Conservation (phyloP, 306 rosid species). For the Inga laurina region DNA sequence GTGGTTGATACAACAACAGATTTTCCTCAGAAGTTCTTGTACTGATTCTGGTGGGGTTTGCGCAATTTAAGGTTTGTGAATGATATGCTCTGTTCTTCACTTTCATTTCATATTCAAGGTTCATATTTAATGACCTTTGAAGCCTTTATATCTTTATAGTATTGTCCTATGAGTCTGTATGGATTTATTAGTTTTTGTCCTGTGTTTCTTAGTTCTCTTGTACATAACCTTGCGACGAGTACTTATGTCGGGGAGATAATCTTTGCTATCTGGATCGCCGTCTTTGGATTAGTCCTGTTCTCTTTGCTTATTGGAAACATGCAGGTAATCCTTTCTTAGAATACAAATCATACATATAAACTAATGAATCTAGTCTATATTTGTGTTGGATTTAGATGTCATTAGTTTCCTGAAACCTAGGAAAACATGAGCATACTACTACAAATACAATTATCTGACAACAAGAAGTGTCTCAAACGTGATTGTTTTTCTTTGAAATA, state of each 20-base stretch:
- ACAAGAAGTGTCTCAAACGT: neutral
- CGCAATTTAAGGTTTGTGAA: conserved; percentile 65
- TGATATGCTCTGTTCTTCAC: conserved; percentile 7
- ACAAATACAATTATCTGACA: neutral
- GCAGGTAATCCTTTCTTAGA: conserved; percentile 62
- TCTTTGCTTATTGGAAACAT: conserved; percentile 81
- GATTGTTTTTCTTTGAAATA: neutral
- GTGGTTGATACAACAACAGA: conserved; percentile 34
- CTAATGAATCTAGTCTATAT: neutral
- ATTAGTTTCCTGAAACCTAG: neutral
- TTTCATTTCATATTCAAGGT: neutral
- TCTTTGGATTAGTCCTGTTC: conserved; percentile 75
- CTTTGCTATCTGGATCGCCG: conserved; percentile 64
- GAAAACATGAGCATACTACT: neutral
- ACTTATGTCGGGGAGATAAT: conserved; percentile 60
- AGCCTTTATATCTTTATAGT: conserved; percentile 1
- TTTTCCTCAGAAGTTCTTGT: conserved; percentile 60
- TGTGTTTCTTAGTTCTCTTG: conserved; percentile 61
- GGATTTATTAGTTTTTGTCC: neutral
- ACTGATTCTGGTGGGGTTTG: conserved; percentile 97
- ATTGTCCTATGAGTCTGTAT: neutral
- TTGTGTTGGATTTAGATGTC: neutral
- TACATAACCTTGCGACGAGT: conserved; percentile 74
- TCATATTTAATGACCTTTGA: neutral
- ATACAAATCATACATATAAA: conserved; percentile 8